These are phyloP conservation scores for Amanita rubescens DNA, from an alignment of 768 basidiomycete genomes.

Conservation along the genomic window DNA sequence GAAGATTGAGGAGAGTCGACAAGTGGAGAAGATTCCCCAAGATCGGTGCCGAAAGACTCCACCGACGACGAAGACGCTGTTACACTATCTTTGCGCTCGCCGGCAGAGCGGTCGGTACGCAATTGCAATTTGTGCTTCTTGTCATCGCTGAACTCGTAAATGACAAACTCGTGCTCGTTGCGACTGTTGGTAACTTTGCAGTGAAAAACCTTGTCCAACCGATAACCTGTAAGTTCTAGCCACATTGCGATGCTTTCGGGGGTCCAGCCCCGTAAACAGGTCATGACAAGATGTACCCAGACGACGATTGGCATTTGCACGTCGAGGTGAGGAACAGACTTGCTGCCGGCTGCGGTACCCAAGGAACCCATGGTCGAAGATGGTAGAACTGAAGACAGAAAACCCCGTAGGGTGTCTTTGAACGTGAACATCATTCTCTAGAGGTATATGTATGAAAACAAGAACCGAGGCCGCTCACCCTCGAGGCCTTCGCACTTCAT, in stretches of 20 bases:
- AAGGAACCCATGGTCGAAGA: neutral
- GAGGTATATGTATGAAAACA: too few species aligned
- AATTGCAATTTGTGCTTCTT: neutral
- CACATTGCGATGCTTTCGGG: neutral
- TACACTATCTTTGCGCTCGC: neutral
- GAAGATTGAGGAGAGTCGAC: neutral
- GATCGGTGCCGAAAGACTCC: neutral
- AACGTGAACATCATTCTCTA: neutral
- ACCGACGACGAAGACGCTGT: neutral
- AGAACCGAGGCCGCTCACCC: too few species aligned
- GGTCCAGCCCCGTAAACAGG: neutral
- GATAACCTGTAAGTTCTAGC: neutral
- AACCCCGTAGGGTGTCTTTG: neutral
- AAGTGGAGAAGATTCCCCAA: neutral
- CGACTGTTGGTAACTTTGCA: neutral
- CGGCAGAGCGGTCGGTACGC: neutral
- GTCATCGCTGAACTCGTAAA: neutral
- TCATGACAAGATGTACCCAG: neutral
- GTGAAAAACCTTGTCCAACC: neutral
- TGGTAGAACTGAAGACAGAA: neutral
- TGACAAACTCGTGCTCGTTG: neutral
- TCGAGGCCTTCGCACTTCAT: too few species aligned
- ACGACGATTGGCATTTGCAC: neutral
- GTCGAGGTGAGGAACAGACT: neutral
- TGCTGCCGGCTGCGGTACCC: neutral